Conservation (phyloP, 306 rosid species). For the Lupinus albus region DNA sequence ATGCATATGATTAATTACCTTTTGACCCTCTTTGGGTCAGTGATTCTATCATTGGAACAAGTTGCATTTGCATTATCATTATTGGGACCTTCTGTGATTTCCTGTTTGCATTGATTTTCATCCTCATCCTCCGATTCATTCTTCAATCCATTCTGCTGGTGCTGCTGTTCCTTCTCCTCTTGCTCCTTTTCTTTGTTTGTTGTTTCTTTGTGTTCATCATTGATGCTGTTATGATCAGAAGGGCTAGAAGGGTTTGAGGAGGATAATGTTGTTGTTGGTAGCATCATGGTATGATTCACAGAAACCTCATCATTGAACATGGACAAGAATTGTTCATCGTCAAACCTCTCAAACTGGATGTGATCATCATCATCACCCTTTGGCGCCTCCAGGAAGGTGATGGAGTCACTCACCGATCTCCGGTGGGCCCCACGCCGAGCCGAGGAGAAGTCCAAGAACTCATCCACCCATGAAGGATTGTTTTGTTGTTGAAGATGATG, state of each 20-base stretch:
- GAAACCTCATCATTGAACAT: slow-evolving; percentile 74
- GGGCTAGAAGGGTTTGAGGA: slow-evolving; percentile 79
- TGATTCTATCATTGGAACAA: slow-evolving; percentile 49
- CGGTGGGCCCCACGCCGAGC: slow-evolving; percentile 77
- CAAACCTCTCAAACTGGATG: slow-evolving; percentile 69
- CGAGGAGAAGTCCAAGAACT: slow-evolving; percentile 78
- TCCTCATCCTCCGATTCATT: slow-evolving; percentile 68
- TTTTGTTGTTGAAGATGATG: slow-evolving; percentile 27
- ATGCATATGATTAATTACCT: slow-evolving; percentile 60
- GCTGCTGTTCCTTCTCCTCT: background rate
- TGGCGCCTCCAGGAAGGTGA: slow-evolving; percentile 68
- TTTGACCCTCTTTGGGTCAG: slow-evolving; percentile 89
- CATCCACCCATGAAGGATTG: slow-evolving; percentile 85
- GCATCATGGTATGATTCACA: slow-evolving; percentile 33
- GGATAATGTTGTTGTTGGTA: slow-evolving; percentile 43
- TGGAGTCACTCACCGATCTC: slow-evolving; percentile 74
- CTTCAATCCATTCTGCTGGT: slow-evolving; percentile 46
- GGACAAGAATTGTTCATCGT: slow-evolving; percentile 83
- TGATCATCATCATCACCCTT: background rate
- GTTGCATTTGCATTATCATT: slow-evolving; percentile 30
- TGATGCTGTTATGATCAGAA: slow-evolving; percentile 76
- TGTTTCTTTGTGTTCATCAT: slow-evolving; percentile 54
- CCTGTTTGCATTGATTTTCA: slow-evolving; percentile 62
- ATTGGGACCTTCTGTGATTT: slow-evolving; percentile 34
- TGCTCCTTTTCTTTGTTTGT: slow-evolving; percentile 2